Base-by-base conservation (phyloP, 2,329 filamentous ascomycete species). In the Chaetomium olivaceum region DNA sequence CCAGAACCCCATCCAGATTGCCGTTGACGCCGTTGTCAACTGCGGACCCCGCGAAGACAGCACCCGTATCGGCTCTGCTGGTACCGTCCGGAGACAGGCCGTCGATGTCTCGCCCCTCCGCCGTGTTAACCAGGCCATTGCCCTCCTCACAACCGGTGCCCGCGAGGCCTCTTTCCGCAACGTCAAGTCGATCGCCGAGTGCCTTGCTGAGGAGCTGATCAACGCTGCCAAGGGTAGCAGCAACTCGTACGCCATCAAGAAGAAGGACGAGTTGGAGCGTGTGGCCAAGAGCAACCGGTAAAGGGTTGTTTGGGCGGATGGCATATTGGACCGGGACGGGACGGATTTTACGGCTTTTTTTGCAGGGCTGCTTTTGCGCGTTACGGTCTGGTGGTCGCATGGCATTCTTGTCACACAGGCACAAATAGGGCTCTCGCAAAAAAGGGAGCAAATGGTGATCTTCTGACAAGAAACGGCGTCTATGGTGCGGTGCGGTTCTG, bases 211-310 rank as follows among this genome's bases (percentile, higher is more conserved):
- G 86, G 95, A 99, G 90, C 89, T 99, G 82, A 98, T 99, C 91
- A 99, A 99, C 89, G 96, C 96, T 81, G 96, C 96, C 83, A 99
- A 99, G 92, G 95, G 95, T 80, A 96, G 91, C 90, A 96, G 91
- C 86, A 99, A 99, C 93, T 97, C 93, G 76, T 99, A 98, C 83
- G 95, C 96, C 79, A 99, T 99, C 90, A 99, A 99, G 93, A 99
- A 99, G 93, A 99, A 99, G 94, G 95, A 99, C 84, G 96, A 99
- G 91, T 85, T 99, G 86, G 95, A 99, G 91, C 95, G 95, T 95
- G 95, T 99, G 78, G 95, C 95, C 85, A 99, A 99, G 92, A 92
- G 89, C 89, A 99, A 99, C 91, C 92, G 95, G 91, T 99, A 98
- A 93, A 93, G 72, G 69, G 66, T 69, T 58, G 23, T 52, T 68